Evolutionary conservation across 352 stramenopile species (phyloP).

Genomic region (Phytophthora sojae): DNA sequence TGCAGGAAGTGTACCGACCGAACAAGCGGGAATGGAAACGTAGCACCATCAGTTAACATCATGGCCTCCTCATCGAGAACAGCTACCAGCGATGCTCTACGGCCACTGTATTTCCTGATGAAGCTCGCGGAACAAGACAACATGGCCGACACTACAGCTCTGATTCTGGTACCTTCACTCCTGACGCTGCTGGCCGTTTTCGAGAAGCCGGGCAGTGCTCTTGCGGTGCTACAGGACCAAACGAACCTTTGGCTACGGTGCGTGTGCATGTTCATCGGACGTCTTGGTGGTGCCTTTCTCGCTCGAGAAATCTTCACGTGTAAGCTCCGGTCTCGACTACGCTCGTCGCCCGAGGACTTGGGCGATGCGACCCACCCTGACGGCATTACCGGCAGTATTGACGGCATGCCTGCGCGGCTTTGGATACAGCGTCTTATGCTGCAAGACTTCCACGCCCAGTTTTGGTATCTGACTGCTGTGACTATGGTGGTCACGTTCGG

Average conservation of each 20-base stretch:
- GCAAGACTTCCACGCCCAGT: conserved; percentile 86
- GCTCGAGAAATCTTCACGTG: conserved; percentile 88
- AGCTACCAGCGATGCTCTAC: conserved; percentile 50
- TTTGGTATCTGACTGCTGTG: conserved; percentile 87
- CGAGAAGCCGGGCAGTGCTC: conserved; percentile 70
- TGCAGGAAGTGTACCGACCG: conserved; percentile 33
- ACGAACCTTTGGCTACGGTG: conserved; percentile 87
- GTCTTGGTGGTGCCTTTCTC: conserved; percentile 75
- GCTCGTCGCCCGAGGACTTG: conserved; percentile 40
- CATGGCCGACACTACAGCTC: conserved; percentile 87
- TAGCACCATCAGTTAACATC: not conserved
- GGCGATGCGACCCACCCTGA: conserved; percentile 15
- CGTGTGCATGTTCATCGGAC: conserved; percentile 84
- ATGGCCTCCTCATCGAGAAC: conserved; percentile 8
- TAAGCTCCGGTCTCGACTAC: conserved; percentile 73
- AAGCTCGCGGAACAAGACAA: conserved; percentile 90
- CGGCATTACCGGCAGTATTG: conserved; percentile 50
- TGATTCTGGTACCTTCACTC: conserved; percentile 86
- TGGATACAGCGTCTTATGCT: conserved; percentile 91
- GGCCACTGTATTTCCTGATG: conserved; percentile 88
- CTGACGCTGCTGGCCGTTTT: conserved; percentile 80
- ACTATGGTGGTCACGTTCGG: conserved; percentile 87
- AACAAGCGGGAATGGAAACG: conserved; percentile 14
- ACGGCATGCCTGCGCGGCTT: conserved; percentile 72
- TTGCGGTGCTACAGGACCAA: conserved; percentile 72